phyloP scores from a whole-genome alignment of 192 early-diverging fungal genomes.

The Glomus cerebriforme region DNA sequence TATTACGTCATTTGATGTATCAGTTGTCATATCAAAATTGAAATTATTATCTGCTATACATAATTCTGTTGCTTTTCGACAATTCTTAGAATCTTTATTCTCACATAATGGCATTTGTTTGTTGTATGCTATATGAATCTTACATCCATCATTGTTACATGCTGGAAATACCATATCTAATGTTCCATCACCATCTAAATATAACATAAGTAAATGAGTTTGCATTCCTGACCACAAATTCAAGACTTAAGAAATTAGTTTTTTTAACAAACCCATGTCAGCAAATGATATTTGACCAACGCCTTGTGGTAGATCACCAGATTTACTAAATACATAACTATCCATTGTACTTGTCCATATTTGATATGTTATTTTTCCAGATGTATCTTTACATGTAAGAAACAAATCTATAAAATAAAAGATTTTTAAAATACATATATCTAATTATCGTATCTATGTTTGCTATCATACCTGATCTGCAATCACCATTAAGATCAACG shows the following conservation, averaged over 20 bases:
- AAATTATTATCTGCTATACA: slow-evolving; percentile 77
- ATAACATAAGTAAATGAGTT: slow-evolving; percentile 27
- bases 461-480: slow-evolving; percentile 62
- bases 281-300: slow-evolving; percentile 85
- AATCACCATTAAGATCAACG: slow-evolving; percentile 92
- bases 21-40: slow-evolving; percentile 59
- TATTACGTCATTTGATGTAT: slow-evolving; percentile 39
- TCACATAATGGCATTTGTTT: slow-evolving; percentile 78
- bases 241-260: slow-evolving; percentile 6
- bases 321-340: slow-evolving; percentile 67
- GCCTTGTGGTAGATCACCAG: slow-evolving; percentile 60
- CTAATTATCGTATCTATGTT: neutral
- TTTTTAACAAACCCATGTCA: slow-evolving; percentile 66
- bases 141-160: slow-evolving; percentile 53
- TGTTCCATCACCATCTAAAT: slow-evolving; percentile 84
- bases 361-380: slow-evolving; percentile 55
- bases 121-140: slow-evolving; percentile 81
- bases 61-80: slow-evolving; percentile 65
- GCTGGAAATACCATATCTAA: slow-evolving; percentile 82
- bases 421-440: neutral
- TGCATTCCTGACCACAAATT: neutral
- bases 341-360: slow-evolving; percentile 74
- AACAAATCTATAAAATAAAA: slow-evolving; percentile 61
- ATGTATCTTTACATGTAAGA: slow-evolving; percentile 62
- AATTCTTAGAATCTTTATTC: slow-evolving; percentile 50